Percentiles rank a stretch among this genome's conserved stretches.
phyloP scores from a whole-genome alignment of 2,329 filamentous ascomycete genomes.

The Phialocephala subalpina region DNA sequence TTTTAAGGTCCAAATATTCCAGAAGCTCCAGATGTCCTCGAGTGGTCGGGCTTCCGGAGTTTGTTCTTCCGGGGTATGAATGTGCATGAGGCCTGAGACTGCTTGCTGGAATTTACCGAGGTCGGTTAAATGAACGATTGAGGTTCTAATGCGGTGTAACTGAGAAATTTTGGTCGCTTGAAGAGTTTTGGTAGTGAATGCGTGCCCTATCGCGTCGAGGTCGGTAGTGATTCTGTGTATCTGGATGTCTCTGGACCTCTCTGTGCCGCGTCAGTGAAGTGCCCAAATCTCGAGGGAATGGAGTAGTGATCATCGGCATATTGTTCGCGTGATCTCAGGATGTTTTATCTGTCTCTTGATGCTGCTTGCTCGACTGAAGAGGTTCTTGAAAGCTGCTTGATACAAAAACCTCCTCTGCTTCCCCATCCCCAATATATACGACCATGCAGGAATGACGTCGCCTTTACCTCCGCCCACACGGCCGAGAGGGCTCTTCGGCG shows the following conservation, averaged over 20 bases:
- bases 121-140: no score
- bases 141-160: no score
- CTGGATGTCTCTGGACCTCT: background rate
- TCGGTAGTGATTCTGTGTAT: background rate
- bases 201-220: background rate
- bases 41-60: no score
- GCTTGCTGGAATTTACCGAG: no score
- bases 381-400: background rate
- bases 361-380: background rate
- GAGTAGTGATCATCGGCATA: background rate
- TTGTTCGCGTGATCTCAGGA: background rate
- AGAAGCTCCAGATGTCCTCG: no score
- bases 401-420: background rate
- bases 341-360: background rate
- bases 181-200: background rate
- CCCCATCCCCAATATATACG: background rate
- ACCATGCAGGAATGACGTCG: background rate
- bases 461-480: background rate
- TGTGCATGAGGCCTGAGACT: no score
- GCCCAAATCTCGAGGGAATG: background rate
- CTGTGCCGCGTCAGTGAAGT: background rate
- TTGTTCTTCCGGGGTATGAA: no score
- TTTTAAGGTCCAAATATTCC: no score
- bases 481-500: conserved; percentile 7
- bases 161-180: background rate